Conservation (phyloP, 495 filamentous ascomycete species). For the Trichoderma erinaceum region DNA sequence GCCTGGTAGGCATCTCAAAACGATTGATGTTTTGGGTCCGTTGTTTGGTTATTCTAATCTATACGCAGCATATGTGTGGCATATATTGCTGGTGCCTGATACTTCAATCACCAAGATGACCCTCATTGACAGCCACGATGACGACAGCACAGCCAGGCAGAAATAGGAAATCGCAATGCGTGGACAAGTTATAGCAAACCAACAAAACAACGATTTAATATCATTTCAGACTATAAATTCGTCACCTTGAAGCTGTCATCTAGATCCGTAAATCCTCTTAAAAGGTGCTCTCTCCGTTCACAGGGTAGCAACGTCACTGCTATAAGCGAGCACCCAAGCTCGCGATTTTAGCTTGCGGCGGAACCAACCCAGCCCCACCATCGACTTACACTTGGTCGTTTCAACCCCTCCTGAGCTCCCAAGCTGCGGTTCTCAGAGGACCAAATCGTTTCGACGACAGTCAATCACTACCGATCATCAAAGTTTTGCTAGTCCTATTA, state of each 20-base stretch:
- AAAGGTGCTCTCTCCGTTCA: background rate
- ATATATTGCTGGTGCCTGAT: background rate
- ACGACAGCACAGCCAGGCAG: background rate
- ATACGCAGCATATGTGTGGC: background rate
- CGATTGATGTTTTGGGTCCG: background rate
- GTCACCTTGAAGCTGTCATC: background rate
- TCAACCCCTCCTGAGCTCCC: constrained; percentile 1
- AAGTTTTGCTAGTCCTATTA: background rate
- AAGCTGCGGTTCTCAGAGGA: constrained; percentile 3
- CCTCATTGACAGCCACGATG: background rate
- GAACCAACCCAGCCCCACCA: constrained; percentile 5
- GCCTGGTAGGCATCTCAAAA: background rate
- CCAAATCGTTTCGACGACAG: background rate
- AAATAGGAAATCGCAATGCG: background rate
- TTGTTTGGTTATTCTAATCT: too few relatives aligned
- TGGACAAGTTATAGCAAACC: background rate
- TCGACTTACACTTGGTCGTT: constrained; percentile 5
- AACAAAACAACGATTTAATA: background rate
- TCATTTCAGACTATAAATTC: background rate
- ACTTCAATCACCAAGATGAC: too few relatives aligned
- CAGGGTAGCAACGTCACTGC: background rate
- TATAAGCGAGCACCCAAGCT: background rate
- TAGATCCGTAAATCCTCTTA: background rate
- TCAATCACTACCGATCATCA: background rate
- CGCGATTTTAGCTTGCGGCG: background rate